Base-by-base conservation (phyloP, 108 stramenopile species). In the Nannochloropsis granulata region DNA sequence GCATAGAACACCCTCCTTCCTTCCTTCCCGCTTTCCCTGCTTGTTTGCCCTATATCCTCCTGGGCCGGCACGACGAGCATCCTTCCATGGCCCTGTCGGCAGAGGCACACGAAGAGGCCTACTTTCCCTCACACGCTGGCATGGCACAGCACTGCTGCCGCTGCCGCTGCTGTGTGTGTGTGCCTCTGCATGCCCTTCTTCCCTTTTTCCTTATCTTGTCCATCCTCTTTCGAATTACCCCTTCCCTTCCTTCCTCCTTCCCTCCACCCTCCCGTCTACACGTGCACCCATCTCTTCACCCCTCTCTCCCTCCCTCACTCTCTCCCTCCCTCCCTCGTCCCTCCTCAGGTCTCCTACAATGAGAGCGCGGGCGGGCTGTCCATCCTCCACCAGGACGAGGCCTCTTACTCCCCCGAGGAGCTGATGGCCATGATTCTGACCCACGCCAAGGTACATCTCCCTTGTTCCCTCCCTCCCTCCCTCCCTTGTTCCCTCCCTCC, bases 351-450 rank as follows among this genome's bases (percentile, higher is more conserved):
- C 13, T 79, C 87, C 12, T 93, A 92, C 91, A 96, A 96, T 85
- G 94, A 93, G 85, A 95, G 95, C 5, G 89, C 95, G 81, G 85
- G 83, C 21, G 94, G 94, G 9, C 82, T 94, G 13, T 88, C 90
- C 11, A 71, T 71, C 80, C 78, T 95, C 19, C 89, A 88, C 43
- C 88, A 95, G 1, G 94, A 95, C 82, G 90, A 89, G 43, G 79
- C 85, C 56, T 89, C 91, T 23, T 97, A 94, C 91, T 95, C 94
- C 12, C 96, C 97, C 24, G 97, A 98, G 88, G 99, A 99, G 88
- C 89, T 99, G 8, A 93, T 94, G 82, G 97, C 97, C 71, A 98
- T 98, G 98, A 92, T 99, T 16, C 90, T 99, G 81, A 90, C 91
- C 42, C 93, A 97, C 88, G 95, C 95, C 78, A 93, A 94, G 86